Evolutionary conservation across 148 eudicot genomes (phyloP).

Genomic region (Rhododendron ovatum): DNA sequence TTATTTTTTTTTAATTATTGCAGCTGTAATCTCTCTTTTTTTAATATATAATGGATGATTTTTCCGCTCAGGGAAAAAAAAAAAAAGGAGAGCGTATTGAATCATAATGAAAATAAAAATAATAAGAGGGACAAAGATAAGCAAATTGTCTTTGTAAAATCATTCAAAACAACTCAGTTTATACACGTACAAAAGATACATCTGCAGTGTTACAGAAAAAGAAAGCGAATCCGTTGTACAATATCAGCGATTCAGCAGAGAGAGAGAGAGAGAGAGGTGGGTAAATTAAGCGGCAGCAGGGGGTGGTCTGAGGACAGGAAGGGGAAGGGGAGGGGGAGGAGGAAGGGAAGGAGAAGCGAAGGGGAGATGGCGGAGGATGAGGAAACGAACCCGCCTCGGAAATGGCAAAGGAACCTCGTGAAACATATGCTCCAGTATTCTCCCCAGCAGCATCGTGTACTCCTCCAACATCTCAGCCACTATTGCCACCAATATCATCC

Average conservation of each 20-base stretch:
- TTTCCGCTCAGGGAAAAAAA: too few relatives aligned
- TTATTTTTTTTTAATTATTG: too few relatives aligned
- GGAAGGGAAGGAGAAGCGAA: constrained; percentile 28
- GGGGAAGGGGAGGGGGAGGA: constrained; percentile 17
- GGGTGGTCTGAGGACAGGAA: constrained; percentile 5
- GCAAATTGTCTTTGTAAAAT: neutral
- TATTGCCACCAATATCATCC: constrained; percentile 54
- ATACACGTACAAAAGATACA: neutral
- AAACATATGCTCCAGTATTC: constrained; percentile 49
- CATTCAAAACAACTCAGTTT: neutral
- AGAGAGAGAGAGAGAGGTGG: neutral
- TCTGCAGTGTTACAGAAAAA: neutral
- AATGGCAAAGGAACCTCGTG: constrained; percentile 37
- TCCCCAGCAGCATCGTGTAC: constrained; percentile 49
- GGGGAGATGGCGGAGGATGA: constrained; percentile 42
- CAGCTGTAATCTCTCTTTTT: neutral
- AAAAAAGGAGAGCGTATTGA: neutral
- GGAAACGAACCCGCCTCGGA: constrained; percentile 49
- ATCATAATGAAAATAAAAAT: neutral
- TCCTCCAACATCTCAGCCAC: constrained; percentile 62
- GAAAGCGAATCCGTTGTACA: neutral
- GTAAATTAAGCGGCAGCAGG: neutral
- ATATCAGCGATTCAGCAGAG: neutral
- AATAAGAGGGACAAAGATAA: neutral
- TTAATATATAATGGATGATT: too few relatives aligned